These are phyloP conservation scores for Piper betle DNA, from an alignment of 164 flowering plant genomes.

Conservation along the genomic window DNA sequence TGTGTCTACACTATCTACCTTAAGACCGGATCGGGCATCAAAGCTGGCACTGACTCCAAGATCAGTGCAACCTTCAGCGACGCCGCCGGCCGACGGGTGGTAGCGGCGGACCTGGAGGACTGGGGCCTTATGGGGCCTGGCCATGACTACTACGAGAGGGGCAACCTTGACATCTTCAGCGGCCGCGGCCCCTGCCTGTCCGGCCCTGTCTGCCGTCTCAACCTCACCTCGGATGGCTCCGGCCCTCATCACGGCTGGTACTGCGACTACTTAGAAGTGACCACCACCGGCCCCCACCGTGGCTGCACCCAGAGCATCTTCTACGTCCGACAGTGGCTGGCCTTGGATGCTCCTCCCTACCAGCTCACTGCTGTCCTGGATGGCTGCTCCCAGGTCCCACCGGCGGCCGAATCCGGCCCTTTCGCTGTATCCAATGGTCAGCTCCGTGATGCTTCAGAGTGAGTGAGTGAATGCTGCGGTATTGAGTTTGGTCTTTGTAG, in stretches of 20 bases:
- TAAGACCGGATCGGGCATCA: constrained; percentile 34
- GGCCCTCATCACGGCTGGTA: constrained; percentile 59
- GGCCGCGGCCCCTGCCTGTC: constrained; percentile 39
- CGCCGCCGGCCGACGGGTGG: constrained; percentile 14
- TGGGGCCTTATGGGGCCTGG: constrained; percentile 51
- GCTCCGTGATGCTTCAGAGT: too few relatives aligned
- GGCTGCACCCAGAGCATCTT: constrained; percentile 28
- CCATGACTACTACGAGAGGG: constrained; percentile 58
- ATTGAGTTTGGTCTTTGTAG: too few relatives aligned
- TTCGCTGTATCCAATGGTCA: constrained; percentile 11
- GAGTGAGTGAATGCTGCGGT: too few relatives aligned
- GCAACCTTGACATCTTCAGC: constrained; percentile 49
- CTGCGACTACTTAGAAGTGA: constrained; percentile 46
- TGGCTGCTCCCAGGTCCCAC: constrained; percentile 9
- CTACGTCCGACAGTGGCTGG: constrained; percentile 50
- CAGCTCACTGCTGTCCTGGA: constrained; percentile 28
- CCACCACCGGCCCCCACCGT: constrained; percentile 40
- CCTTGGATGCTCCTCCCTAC: constrained; percentile 37
- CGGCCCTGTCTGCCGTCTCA: constrained; percentile 37
- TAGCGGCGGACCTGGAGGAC: constrained; percentile 25
- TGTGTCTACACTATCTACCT: constrained; percentile 59
- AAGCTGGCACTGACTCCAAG: constrained; percentile 50
- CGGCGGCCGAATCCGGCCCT: neutral
- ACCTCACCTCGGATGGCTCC: constrained; percentile 50
- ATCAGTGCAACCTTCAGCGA: constrained; percentile 33